phyloP scores from a whole-genome alignment of 2,329 filamentous ascomycete species.

The Fusarium sp. region DNA sequence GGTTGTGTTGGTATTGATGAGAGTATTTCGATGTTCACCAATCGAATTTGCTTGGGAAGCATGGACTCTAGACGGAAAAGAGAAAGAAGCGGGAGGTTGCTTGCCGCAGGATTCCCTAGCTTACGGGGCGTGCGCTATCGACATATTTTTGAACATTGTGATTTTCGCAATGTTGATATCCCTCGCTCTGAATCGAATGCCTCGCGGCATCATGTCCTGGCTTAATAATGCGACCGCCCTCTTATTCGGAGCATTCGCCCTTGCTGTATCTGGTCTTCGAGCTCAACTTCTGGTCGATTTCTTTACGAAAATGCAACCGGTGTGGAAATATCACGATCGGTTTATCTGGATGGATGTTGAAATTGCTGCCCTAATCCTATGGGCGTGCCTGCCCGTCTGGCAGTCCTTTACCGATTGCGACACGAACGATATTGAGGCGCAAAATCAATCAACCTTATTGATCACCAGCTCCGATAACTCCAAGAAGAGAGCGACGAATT shows the following conservation, averaged over 20 bases:
- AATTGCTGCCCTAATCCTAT: constrained; percentile 57
- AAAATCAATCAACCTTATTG: constrained; percentile 35
- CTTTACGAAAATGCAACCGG: constrained; percentile 54
- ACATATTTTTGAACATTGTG: constrained; percentile 60
- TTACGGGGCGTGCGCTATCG: constrained; percentile 59
- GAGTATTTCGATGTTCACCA: constrained; percentile 57
- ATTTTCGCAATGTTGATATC: constrained; percentile 59
- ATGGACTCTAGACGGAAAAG: constrained; percentile 30
- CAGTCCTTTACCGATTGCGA: constrained; percentile 23
- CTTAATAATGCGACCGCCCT: constrained; percentile 59
- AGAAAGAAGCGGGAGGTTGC: constrained; percentile 30
- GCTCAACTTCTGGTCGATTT: constrained; percentile 51
- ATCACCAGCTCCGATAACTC: not conserved
- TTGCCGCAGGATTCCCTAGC: constrained; percentile 50
- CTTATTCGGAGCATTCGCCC: constrained; percentile 57
- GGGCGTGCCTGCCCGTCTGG: constrained; percentile 57
- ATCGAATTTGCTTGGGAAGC: constrained; percentile 52
- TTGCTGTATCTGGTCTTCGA: constrained; percentile 53
- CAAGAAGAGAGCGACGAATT: not conserved
- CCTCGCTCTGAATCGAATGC: constrained; percentile 54
- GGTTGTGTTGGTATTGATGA: constrained; percentile 53
- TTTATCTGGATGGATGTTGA: constrained; percentile 60
- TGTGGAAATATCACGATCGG: constrained; percentile 57
- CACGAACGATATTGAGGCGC: constrained; percentile 4
- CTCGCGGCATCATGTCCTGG: constrained; percentile 58